Percentiles rank a stretch among this genome's conserved stretches.
These are phyloP conservation scores for Kwoniella botswanensis DNA, from an alignment of 768 basidiomycete species.

Conservation along the genomic window DNA sequence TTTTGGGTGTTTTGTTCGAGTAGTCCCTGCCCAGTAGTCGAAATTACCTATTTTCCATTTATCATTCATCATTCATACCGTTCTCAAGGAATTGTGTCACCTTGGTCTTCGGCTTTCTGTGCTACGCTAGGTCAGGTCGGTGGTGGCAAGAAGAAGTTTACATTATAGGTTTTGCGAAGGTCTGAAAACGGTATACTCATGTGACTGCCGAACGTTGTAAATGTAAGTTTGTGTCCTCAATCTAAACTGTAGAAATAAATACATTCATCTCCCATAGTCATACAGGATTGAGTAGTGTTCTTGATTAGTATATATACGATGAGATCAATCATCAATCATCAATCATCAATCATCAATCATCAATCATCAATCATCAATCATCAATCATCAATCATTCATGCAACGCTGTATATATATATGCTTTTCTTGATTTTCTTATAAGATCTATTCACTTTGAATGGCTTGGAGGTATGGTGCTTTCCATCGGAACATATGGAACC, in stretches of 20 bases:
- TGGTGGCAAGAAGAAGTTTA: not conserved
- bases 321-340: not conserved
- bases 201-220: not conserved
- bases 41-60: not conserved
- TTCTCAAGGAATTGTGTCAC: not conserved
- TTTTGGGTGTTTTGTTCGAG: not conserved
- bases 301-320: not conserved
- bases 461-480: not conserved
- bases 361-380: too few relatives aligned
- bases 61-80: not conserved
- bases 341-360: slow-evolving; percentile 1
- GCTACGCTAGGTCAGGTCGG: not conserved
- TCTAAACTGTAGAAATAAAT: not conserved
- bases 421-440: too few relatives aligned
- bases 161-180: too few relatives aligned
- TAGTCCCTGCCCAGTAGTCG: too few relatives aligned
- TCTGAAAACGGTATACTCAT: not conserved
- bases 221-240: not conserved
- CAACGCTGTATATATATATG: slow-evolving; percentile 21
- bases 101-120: not conserved
- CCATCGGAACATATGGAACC: not conserved
- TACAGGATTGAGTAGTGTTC: not conserved
- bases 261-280: not conserved
- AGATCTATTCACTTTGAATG: too few relatives aligned
- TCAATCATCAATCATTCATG: slow-evolving; percentile 6